A percentile compares a stretch with the other conserved stretches of the same genome.
Evolutionary conservation across 305 asterid species (phyloP).

Genomic region (Ilex paraguariensis): DNA sequence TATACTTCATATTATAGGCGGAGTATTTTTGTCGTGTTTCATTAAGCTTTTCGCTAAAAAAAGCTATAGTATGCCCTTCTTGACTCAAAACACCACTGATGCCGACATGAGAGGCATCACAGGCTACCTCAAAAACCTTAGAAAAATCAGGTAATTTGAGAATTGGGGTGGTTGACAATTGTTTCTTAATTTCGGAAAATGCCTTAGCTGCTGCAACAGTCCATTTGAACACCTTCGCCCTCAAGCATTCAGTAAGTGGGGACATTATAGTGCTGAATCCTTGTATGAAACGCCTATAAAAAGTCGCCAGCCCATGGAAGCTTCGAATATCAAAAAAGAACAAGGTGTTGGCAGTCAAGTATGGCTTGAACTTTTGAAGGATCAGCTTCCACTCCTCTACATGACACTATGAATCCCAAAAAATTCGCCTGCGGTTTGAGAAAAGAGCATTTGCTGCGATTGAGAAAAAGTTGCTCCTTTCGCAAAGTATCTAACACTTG

Average conservation of each 20-base stretch:
- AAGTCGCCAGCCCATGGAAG: background rate
- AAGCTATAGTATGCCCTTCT: background rate
- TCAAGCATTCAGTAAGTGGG: background rate
- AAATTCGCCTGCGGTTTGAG: background rate
- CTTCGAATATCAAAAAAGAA: background rate
- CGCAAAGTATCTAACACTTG: background rate
- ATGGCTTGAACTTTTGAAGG: background rate
- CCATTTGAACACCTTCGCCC: background rate
- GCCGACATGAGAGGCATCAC: background rate
- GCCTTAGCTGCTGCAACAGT: background rate
- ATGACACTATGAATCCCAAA: background rate
- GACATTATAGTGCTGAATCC: background rate
- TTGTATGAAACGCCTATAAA: background rate
- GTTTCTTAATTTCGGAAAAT: background rate
- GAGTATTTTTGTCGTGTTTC: background rate
- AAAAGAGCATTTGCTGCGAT: background rate
- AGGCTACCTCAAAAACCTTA: background rate
- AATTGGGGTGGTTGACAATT: background rate
- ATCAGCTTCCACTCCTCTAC: background rate
- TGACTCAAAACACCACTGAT: conserved; percentile 1
- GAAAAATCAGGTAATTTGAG: background rate
- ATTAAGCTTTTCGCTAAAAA: background rate
- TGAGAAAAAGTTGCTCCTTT: background rate
- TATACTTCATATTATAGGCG: too few species aligned
- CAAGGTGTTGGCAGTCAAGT: background rate